phyloP scores from a whole-genome alignment of 306 rosid genomes.

The Dryas octopetala region DNA sequence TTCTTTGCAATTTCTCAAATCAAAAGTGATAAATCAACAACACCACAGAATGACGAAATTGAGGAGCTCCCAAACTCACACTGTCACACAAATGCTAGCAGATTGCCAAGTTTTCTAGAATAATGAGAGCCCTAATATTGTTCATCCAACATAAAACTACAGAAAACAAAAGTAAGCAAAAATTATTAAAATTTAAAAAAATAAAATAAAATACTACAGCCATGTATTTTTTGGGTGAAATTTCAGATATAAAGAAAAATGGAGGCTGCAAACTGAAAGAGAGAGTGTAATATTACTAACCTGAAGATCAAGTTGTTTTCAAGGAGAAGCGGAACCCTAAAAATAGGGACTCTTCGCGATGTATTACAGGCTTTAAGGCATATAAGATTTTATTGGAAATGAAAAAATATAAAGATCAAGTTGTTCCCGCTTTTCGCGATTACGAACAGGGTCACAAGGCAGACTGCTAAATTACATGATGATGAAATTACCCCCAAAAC shows the following conservation, averaged over 20 bases:
- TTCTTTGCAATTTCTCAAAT: not conserved
- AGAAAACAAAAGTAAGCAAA: not conserved
- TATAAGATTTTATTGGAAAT: too few species aligned
- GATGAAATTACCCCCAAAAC: too few species aligned
- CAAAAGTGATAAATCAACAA: not conserved
- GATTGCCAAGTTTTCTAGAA: not conserved
- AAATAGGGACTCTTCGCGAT: not conserved
- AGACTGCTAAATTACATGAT: not conserved
- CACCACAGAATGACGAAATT: not conserved
- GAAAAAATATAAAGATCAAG: not conserved
- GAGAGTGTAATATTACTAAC: not conserved
- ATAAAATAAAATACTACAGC: not conserved
- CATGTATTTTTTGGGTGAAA: not conserved
- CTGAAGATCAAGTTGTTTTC: not conserved
- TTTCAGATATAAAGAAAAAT: not conserved
- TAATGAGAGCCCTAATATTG: not conserved
- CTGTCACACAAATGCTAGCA: not conserved
- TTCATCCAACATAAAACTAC: not conserved
- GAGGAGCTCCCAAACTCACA: not conserved
- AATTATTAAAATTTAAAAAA: not conserved
- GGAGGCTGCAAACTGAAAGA: not conserved
- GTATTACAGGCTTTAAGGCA: not conserved
- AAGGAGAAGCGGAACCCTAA: slow-evolving; percentile 16
- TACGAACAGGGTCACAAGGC: not conserved
- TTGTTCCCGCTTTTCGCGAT: not conserved